Evolutionary conservation across 192 early-diverging fungal species (phyloP), one percentile per base, ranked within the genome.

Genomic region (Rhizophagus clarus): DNA sequence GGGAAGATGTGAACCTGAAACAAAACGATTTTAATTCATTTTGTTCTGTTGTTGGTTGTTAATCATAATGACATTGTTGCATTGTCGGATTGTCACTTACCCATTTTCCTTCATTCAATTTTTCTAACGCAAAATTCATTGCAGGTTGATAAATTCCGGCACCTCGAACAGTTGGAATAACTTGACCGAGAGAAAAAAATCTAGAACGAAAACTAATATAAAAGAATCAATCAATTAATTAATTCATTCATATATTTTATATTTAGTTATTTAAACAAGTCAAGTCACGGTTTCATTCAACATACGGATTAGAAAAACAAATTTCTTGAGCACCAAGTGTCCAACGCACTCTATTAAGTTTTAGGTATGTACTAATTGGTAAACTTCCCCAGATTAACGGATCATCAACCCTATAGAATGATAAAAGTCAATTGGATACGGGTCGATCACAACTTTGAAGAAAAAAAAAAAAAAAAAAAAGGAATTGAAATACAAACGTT

Each of bases 241-340:
- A n/a, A n/a, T n/a, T n/a, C n/a, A n/a, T n/a, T n/a, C n/a, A n/a
- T n/a, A n/a, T n/a, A n/a, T n/a, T n/a, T n/a, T n/a, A n/a, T n/a
- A n/a, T n/a, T n/a, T n/a, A n/a, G n/a, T n/a, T n/a, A n/a, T n/a
- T n/a, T n/a, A n/a, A n/a, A n/a, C n/a, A n/a, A n/a, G n/a, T n/a
- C n/a, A n/a, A n/a, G n/a, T n/a, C n/a, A n/a, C 6, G 32, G 6
- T 34, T 2, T 2, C 0, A 2, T 37, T 37, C 64, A 45, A 85
- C 85, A 81, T 86, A 94, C 88, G 88, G 84, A 81, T 88, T 94
- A 31, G 87, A 91, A 85, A 92, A 97, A 66, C 94, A 93, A 26
- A 96, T 90, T 79, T 97, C 95, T 72, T 90, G 90, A 9, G 96
- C 95, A n/a, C 95, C 94, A 51, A 97, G 84, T 9, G 93, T 92